Evolutionary conservation across 192 early-diverging fungal genomes (phyloP), one percentile per base, ranked within the genome.

Genomic region (Coemansia sp.): DNA sequence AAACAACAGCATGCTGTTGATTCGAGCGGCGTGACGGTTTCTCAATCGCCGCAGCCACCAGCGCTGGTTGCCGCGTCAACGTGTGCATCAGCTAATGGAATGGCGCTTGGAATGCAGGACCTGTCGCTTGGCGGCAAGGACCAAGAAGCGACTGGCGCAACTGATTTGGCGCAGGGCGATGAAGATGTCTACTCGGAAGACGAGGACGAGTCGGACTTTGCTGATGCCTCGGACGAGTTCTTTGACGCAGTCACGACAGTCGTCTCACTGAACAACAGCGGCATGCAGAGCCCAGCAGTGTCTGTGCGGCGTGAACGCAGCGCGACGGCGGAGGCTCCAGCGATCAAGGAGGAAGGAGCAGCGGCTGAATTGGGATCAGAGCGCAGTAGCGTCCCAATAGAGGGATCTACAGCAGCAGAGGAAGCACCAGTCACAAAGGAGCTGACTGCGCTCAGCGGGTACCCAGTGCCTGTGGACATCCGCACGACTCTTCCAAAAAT

Each of bases 191-290:
- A 22, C 6, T 58, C 61, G 6, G 82, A 72, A 6, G 69, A 80
- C 0, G 70, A 72, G 20, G 65, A 70, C 14, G 74, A 80, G 33
- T 84, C 72, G 2, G 87, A 81, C 28, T 81, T 81, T 66, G 79
- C 72, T 0, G 79, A 75, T 61, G 79, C 79, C 9, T 68, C 72
- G 0, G 79, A 90, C 47, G 84, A 87, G 70, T 90, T 90, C 71
- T 90, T 85, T 77, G 87, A 90, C 59, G 84, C 87, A 2, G 83
- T 84, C 17, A 59, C 79, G 7, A 75, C 55, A 17, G 59, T 68
- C 14, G 72, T 67, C 31, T 68, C 63, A 33, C 48, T 62, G 31
- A 65, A 27, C 33, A 61, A 53, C 59, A 61, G 64, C 29, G 56
- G 65, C 14, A 17, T 59, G 31, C 65, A 41, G 7, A 62, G 57